phyloP scores from a whole-genome alignment of 352 stramenopile species.

The Peronospora farinosa region DNA sequence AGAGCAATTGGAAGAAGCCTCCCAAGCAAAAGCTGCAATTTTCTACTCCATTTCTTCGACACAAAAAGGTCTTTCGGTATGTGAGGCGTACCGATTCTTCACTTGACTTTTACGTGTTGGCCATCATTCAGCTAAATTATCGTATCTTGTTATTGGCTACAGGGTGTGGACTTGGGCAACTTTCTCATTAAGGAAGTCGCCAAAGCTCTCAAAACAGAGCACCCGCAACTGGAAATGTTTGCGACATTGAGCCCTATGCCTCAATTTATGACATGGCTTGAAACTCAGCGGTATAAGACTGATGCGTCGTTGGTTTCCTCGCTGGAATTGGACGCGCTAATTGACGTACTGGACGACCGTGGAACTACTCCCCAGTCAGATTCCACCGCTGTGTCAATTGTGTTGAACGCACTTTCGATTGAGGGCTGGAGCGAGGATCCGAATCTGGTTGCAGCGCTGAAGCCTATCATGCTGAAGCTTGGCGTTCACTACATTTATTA shows the following conservation, averaged over 20 bases:
- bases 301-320: constrained; percentile 30
- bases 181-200: constrained; percentile 94
- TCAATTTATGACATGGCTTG: constrained; percentile 89
- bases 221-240: constrained; percentile 78
- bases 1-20: constrained; percentile 52
- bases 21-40: constrained; percentile 73
- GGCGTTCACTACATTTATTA: constrained; percentile 66
- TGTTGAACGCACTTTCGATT: constrained; percentile 39
- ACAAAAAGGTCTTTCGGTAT: constrained; percentile 82
- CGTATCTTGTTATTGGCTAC: constrained; percentile 12
- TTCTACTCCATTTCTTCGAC: constrained; percentile 96
- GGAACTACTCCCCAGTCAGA: constrained; percentile 5
- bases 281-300: constrained; percentile 59
- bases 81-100: not conserved
- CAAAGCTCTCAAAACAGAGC: constrained; percentile 64
- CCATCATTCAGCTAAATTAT: constrained; percentile 1
- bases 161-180: constrained; percentile 92
- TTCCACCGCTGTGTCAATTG: constrained; percentile 22
- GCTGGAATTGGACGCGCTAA: constrained; percentile 28
- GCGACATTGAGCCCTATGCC: constrained; percentile 93
- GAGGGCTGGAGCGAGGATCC: constrained; percentile 48
- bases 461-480: constrained; percentile 62
- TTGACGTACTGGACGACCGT: constrained; percentile 23
- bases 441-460: constrained; percentile 33
- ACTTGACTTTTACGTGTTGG: not conserved